Evolutionary conservation across 2,329 filamentous ascomycete genomes (phyloP), one percentile per base, ranked within the genome.

Genomic region (Penicillium thymicola): DNA sequence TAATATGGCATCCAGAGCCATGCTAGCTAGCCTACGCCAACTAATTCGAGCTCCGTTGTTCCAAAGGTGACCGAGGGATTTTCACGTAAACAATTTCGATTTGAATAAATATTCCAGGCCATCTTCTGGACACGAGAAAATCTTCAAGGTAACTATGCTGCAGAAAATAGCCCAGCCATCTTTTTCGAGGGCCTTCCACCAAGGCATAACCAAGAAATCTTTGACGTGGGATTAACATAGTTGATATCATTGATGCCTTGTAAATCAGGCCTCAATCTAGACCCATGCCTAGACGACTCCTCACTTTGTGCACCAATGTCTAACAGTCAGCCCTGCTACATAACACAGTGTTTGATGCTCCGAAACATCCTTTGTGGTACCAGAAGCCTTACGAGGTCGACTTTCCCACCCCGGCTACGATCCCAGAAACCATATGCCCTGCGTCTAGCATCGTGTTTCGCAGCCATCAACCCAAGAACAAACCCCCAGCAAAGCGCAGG

Each of bases 331-430:
- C 32, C 27, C 25, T 14, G 4, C 32, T 45, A 40, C 47, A 44
- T 34, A 6, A 27, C 45, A 43, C 50, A 10, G 27, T 34, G 27
- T 28, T 30, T 25, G 21, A 56, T 56, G 54, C 21, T 21, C 27
- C 42, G 3, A 52, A 37, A 14, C 27, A 46, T 23, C 13, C 11
- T 30, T 27, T 14, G 18, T n/a, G 14, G 16, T 25, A 36, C 23
- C 42, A 42, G 41, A 36, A 46, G 11, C 41, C 42, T 52, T n/a
- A 44, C 28, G 14, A 55, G 51, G 27, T 32, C 57, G 52, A 53
- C 48, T 18, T 30, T 49, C 2, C 42, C 27, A 8, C 18, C 25
- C 6, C 40, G 34, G 25, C 28, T 45, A 9, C 54, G 25, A 6
- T 27, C 44, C 7, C 27, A 49, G 36, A 21, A 8, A 45, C 10